Conservation (phyloP, 331 rosid genomes). For the Telfairia occidentalis region DNA sequence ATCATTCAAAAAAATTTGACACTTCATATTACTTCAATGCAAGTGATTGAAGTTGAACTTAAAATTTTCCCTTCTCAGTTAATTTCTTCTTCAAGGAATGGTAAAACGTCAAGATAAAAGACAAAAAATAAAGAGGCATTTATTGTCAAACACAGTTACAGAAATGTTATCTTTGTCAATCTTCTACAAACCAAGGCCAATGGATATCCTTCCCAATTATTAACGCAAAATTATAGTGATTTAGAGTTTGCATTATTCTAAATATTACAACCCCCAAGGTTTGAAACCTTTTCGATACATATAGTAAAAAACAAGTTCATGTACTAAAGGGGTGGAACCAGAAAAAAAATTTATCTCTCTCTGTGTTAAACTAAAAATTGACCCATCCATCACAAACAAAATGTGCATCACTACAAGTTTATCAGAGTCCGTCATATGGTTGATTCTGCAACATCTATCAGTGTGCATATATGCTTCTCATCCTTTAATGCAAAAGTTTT, state of each 20-base stretch:
- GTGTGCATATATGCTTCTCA: neutral
- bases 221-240: neutral
- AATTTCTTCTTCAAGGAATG: neutral
- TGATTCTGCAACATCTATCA: neutral
- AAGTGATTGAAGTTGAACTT: neutral
- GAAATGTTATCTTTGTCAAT: neutral
- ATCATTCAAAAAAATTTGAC: neutral
- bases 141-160: neutral
- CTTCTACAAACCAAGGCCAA: neutral
- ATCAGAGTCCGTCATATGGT: neutral
- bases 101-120: neutral
- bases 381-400: neutral
- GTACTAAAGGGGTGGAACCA: neutral
- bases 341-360: neutral
- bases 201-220: neutral
- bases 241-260: neutral
- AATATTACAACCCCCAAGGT: neutral
- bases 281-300: neutral
- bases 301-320: neutral
- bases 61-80: neutral
- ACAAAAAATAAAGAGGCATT: neutral
- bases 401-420: neutral
- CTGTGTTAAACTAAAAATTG: neutral
- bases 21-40: neutral
- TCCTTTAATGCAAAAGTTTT: neutral